Conservation (phyloP, 768 basidiomycete species). For the Mycena alexandri region DNA sequence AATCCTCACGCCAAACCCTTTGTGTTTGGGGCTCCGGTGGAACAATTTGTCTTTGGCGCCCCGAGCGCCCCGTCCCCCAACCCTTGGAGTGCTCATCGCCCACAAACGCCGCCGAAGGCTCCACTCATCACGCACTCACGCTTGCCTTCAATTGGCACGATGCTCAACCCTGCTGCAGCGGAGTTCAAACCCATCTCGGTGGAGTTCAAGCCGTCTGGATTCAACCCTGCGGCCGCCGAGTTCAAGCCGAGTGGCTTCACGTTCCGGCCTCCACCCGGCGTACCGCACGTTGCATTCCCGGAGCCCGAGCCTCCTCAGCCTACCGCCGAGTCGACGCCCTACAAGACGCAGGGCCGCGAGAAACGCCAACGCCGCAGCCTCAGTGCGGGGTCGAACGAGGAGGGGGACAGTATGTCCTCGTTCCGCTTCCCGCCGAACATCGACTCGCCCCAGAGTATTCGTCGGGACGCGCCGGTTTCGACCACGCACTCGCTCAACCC, state of each 20-base stretch:
- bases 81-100: conserved; percentile 36
- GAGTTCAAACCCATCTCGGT: conserved; percentile 76
- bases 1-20: conserved; percentile 90
- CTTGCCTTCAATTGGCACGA: conserved; percentile 68
- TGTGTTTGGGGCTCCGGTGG: conserved; percentile 70
- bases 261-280: conserved; percentile 78
- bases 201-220: not conserved
- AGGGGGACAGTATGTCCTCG: conserved; percentile 76
- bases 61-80: conserved; percentile 52
- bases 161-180: conserved; percentile 84
- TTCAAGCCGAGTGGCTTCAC: conserved; percentile 85
- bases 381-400: conserved; percentile 53
- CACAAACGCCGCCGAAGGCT: conserved; percentile 51
- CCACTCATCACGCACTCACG: conserved; percentile 55
- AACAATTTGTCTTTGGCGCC: conserved; percentile 42
- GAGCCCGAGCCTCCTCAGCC: conserved; percentile 41
- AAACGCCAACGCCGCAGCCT: conserved; percentile 79
- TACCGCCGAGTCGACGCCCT: conserved; percentile 56
- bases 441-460: conserved; percentile 63
- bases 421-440: conserved; percentile 79
- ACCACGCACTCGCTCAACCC: conserved; percentile 55
- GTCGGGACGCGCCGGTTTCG: conserved; percentile 58
- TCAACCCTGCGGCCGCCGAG: conserved; percentile 74
- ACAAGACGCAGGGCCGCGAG: conserved; percentile 79
- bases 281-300: conserved; percentile 67